Evolutionary conservation across 2,329 filamentous ascomycete species (phyloP), one percentile per base, ranked within the genome.

Genomic region (Diplodia sapinea): DNA sequence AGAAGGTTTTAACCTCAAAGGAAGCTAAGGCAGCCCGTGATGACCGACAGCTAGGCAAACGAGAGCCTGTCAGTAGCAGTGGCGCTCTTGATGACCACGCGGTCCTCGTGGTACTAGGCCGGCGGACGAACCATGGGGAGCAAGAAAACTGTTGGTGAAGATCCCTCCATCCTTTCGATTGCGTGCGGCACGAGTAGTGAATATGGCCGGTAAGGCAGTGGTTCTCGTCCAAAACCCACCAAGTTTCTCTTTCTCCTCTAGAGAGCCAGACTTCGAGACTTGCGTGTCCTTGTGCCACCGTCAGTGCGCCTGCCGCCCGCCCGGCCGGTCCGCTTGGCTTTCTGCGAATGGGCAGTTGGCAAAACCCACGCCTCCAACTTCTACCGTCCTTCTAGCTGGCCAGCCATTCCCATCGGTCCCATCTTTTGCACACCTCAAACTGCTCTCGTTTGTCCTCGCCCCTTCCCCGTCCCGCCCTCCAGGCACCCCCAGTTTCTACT

Each of bases 1-100:
- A 51, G 43, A 51, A 63, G 43, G 59, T 50, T 63, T 63, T 51
- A 63, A n/a, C 59, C 59, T 63, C 59, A 63, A 47, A 47, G 29
- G 17, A 23, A 63, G 59, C 59, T 63, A 63, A 63, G 43, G 59
- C 31, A 49, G 15, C 40, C 29, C 17, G 13, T 36, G 36, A 47
- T 59, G 36, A 49, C 47, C 23, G 23, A 43, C 56, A 61, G 56
- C 36, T 20, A 23, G 13, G 20, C 56, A 26, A 49, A 49, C 56
- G 36, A 20, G 11, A 12, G 8, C 6, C 40, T 47, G 26, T 23
- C 17, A 43, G 56, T 61, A 23, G 56, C 7, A 43, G 56, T 61
- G 56, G 56, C 56, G 56, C 38, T 26, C 17, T 47, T 15, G 8
- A 11, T 31, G 56, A 49, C 56, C 56, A 61, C 56, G 56, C 56